Percentiles rank a stretch among this genome's conserved stretches.
phyloP scores from a whole-genome alignment of 2,329 filamentous ascomycete genomes.

The Diaporthe helianthi region DNA sequence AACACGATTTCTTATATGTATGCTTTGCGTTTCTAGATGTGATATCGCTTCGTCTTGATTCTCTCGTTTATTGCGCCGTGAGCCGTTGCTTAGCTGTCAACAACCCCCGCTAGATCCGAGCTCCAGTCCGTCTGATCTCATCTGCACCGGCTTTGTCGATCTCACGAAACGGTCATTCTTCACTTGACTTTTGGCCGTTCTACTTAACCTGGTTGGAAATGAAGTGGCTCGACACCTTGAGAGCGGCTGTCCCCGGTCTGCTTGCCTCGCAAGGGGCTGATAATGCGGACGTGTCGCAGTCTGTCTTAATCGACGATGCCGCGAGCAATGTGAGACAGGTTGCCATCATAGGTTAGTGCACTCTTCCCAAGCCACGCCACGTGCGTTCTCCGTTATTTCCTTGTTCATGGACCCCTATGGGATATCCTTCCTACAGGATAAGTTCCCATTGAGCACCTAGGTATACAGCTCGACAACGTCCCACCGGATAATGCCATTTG shows the following conservation, averaged over 20 bases:
- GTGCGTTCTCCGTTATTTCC: not conserved
- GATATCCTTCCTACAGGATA: not conserved
- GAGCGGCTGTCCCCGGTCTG: slow-evolving; percentile 32
- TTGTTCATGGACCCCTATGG: not conserved
- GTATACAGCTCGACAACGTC: too few relatives aligned
- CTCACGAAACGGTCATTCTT: not conserved
- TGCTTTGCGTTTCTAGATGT: not conserved
- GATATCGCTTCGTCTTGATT: not conserved
- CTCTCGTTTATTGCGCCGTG: not conserved
- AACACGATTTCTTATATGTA: not conserved
- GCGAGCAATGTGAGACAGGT: slow-evolving; percentile 39
- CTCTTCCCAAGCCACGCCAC: not conserved
- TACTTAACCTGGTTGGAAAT: not conserved
- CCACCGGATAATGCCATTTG: too few relatives aligned
- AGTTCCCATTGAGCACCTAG: too few relatives aligned
- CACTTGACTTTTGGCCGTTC: too few relatives aligned
- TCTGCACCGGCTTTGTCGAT: not conserved
- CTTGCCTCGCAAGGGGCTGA: slow-evolving; percentile 26
- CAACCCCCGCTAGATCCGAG: not conserved
- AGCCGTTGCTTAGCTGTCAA: not conserved
- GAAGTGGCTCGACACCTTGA: slow-evolving; percentile 34
- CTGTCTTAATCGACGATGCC: slow-evolving; percentile 26
- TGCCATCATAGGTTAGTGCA: slow-evolving; percentile 41
- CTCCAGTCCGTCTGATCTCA: slow-evolving; percentile 2
- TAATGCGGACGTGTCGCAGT: slow-evolving; percentile 7